phyloP scores from a whole-genome alignment of 192 early-diverging fungal species.

The Coemansia sp. region DNA sequence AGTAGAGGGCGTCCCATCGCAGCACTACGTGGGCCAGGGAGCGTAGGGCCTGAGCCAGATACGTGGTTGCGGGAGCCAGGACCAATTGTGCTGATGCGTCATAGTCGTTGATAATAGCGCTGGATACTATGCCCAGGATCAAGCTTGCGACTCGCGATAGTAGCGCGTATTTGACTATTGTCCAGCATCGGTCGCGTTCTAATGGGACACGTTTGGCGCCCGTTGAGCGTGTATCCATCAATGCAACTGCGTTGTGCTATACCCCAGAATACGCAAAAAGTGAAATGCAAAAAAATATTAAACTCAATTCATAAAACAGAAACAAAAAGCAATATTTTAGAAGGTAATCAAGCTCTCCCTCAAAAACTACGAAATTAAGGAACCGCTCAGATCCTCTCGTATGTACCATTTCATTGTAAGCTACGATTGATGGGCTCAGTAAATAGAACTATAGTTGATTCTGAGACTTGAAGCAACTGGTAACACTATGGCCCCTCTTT shows the following conservation, averaged over 20 bases:
- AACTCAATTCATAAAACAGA: too few species aligned
- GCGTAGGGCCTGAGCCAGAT: not conserved
- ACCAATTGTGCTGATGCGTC: constrained; percentile 57
- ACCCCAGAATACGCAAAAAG: not conserved
- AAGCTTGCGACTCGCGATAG: constrained; percentile 54
- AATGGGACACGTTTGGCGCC: not conserved
- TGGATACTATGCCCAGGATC: constrained; percentile 50
- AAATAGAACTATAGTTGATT: too few species aligned
- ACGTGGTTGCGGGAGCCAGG: not conserved
- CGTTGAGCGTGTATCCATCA: not conserved
- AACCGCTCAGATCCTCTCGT: constrained; percentile 53
- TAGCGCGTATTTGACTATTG: constrained; percentile 49
- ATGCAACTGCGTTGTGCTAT: not conserved
- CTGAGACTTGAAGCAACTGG: too few species aligned
- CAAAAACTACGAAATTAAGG: too few species aligned
- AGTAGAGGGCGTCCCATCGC: constrained; percentile 91
- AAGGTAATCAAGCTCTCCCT: too few species aligned
- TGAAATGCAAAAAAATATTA: not conserved
- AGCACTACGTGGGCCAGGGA: constrained; percentile 57
- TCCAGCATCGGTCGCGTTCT: constrained; percentile 21
- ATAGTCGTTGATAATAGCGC: constrained; percentile 58
- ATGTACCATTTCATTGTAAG: too few species aligned
- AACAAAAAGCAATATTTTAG: too few species aligned
- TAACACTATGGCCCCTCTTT: too few species aligned
- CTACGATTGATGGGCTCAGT: too few species aligned